phyloP scores from a whole-genome alignment of 2,329 filamentous ascomycete genomes.

The Pochonia chlamydosporia region DNA sequence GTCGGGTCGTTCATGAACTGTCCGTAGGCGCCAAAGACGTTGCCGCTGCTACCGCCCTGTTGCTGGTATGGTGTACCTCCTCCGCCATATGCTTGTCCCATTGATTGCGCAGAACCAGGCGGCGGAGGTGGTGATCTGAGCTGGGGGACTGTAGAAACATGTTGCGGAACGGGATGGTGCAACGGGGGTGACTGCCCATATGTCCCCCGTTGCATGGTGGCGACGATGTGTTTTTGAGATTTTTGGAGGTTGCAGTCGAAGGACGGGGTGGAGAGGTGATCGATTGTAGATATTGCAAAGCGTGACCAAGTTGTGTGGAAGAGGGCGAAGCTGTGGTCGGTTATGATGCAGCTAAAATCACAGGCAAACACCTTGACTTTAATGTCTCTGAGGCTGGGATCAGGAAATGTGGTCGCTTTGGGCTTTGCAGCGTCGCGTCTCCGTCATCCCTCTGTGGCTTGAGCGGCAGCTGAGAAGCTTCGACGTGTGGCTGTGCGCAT shows the following conservation, averaged over 20 bases:
- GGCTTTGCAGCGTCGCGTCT: constrained; percentile 16
- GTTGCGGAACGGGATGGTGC: constrained; percentile 95
- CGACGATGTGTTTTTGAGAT: neutral
- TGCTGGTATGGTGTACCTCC: constrained; percentile 65
- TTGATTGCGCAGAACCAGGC: constrained; percentile 61
- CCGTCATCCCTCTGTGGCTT: constrained; percentile 16
- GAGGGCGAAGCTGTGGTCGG: neutral
- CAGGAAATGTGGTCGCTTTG: constrained; percentile 30
- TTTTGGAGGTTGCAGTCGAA: neutral
- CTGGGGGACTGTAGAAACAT: constrained; percentile 96
- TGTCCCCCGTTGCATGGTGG: constrained; percentile 73
- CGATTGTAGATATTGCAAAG: neutral
- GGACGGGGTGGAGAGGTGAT: neutral
- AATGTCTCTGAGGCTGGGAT: constrained; percentile 15
- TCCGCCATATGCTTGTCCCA: constrained; percentile 54
- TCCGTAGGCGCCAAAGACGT: constrained; percentile 68
- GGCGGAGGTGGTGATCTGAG: constrained; percentile 89
- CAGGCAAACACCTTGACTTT: neutral
- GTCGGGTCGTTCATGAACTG: constrained; percentile 95
- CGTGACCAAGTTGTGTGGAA: neutral
- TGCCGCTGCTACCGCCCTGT: constrained; percentile 46
- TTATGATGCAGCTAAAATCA: neutral
- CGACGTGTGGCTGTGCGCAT: neutral
- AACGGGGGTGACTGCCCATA: constrained; percentile 89
- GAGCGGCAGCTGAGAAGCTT: neutral